Evolutionary conservation across 768 basidiomycete genomes (phyloP).

Genomic region (Boletus insuetus): DNA sequence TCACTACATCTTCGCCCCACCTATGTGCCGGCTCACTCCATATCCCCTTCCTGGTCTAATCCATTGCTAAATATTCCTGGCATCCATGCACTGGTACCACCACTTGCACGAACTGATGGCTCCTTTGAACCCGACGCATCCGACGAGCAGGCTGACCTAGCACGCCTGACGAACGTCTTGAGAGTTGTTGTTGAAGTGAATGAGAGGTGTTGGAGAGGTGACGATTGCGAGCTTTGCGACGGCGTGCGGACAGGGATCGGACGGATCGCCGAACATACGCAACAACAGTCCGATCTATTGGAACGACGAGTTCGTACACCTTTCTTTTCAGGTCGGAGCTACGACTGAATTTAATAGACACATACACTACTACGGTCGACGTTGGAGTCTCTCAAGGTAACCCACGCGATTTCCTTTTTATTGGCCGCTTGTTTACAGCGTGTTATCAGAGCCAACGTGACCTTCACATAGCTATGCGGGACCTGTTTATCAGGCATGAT

Average conservation of each 20-base stretch:
- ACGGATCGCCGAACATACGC: slow-evolving; percentile 63
- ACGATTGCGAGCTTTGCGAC: slow-evolving; percentile 74
- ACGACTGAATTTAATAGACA: slow-evolving; percentile 43
- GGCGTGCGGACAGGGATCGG: slow-evolving; percentile 77
- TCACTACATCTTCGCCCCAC: slow-evolving; percentile 57
- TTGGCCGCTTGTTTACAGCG: slow-evolving; percentile 9
- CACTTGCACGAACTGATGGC: slow-evolving; percentile 7
- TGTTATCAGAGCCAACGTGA: slow-evolving; percentile 67
- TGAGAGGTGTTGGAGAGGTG: slow-evolving; percentile 80
- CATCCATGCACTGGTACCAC: slow-evolving; percentile 22
- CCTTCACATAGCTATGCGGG: slow-evolving; percentile 82
- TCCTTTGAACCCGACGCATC: slow-evolving; percentile 28
- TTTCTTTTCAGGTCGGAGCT: neutral
- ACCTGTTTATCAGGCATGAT: slow-evolving; percentile 84
- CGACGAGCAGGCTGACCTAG: slow-evolving; percentile 70
- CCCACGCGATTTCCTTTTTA: neutral
- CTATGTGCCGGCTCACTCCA: slow-evolving; percentile 69
- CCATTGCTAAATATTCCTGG: slow-evolving; percentile 33
- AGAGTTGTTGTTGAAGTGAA: slow-evolving; percentile 76
- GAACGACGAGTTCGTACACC: slow-evolving; percentile 61
- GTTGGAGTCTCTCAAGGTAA: slow-evolving; percentile 75
- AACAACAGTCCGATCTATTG: slow-evolving; percentile 68
- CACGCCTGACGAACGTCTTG: slow-evolving; percentile 79
- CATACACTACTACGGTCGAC: slow-evolving; percentile 62
- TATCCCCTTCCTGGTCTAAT: slow-evolving; percentile 49